Conservation (phyloP, 2,329 filamentous ascomycete species). For the Cladosporium sp. region DNA sequence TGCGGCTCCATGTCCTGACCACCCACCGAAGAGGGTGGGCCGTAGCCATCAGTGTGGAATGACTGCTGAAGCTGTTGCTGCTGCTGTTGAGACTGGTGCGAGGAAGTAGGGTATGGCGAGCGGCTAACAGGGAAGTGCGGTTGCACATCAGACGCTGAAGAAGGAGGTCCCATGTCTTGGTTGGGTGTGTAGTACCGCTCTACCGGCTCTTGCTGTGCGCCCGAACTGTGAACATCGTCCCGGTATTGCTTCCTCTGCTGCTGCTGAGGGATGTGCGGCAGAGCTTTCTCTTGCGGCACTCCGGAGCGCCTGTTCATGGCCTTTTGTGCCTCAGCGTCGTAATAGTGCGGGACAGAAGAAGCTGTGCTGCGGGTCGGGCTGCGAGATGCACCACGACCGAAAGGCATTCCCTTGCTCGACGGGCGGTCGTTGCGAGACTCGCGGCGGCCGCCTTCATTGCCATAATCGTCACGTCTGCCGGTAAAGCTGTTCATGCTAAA, state of each 20-base stretch:
- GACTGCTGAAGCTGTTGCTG: constrained; percentile 26
- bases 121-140: constrained; percentile 16
- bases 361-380: constrained; percentile 50
- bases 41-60: constrained; percentile 37
- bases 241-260: constrained; percentile 36
- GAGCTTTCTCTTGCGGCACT: constrained; percentile 32
- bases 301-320: constrained; percentile 25
- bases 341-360: constrained; percentile 46
- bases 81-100: constrained; percentile 10
- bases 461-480: constrained; percentile 41
- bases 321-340: constrained; percentile 41
- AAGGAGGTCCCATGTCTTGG: constrained; percentile 27
- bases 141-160: constrained; percentile 15
- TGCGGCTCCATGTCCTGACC: constrained; percentile 39
- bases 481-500: constrained; percentile 49
- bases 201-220: constrained; percentile 29
- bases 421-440: constrained; percentile 32
- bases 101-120: constrained; percentile 15
- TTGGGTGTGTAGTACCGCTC: constrained; percentile 38
- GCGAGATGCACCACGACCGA: constrained; percentile 47
- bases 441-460: constrained; percentile 32
- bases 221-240: constrained; percentile 33
- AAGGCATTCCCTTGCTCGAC: constrained; percentile 44
- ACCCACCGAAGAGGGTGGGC: constrained; percentile 36
- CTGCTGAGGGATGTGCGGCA: constrained; percentile 30